Evolutionary conservation across 179 eudicot genomes (phyloP).

Genomic region (Camellia oleifera): DNA sequence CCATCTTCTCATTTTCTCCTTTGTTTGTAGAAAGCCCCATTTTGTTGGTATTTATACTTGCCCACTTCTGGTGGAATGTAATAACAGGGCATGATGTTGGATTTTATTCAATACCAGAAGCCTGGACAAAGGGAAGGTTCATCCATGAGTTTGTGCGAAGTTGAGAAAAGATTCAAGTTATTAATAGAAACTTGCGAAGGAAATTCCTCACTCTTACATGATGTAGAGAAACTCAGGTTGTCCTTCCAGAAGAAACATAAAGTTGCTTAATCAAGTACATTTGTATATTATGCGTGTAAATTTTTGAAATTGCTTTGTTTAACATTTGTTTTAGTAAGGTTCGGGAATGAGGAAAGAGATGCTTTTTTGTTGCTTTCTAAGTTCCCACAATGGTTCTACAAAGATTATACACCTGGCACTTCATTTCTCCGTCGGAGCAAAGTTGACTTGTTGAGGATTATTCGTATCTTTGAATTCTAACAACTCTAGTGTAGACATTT

Average conservation of each 20-base stretch:
- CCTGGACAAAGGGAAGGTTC: conserved; percentile 7
- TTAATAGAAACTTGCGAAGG: conserved; percentile 64
- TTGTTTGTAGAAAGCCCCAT: neutral
- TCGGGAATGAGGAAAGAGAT: conserved; percentile 1
- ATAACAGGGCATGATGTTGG: conserved; percentile 63
- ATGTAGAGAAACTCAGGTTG: conserved; percentile 51
- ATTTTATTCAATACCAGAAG: conserved; percentile 40
- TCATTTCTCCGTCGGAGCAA: neutral
- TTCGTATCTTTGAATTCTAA: neutral
- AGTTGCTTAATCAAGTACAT: neutral
- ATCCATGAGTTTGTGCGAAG: conserved; percentile 12
- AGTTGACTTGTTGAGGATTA: neutral
- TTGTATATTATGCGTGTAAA: neutral
- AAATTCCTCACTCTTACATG: conserved; percentile 46
- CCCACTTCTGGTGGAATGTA: conserved; percentile 3
- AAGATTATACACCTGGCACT: neutral
- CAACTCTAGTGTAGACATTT: neutral
- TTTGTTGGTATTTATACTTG: conserved; percentile 8
- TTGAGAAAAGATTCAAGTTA: conserved; percentile 39
- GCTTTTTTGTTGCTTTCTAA: neutral
- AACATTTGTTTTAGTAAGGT: neutral
- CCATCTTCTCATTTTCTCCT: neutral
- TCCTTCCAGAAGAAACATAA: conserved; percentile 15
- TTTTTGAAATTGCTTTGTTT: neutral
- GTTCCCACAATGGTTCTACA: neutral